Percentiles rank a stretch among this genome's conserved stretches.
Conservation (phyloP, 345 rosid species). For the Dipteronia sinensis region DNA sequence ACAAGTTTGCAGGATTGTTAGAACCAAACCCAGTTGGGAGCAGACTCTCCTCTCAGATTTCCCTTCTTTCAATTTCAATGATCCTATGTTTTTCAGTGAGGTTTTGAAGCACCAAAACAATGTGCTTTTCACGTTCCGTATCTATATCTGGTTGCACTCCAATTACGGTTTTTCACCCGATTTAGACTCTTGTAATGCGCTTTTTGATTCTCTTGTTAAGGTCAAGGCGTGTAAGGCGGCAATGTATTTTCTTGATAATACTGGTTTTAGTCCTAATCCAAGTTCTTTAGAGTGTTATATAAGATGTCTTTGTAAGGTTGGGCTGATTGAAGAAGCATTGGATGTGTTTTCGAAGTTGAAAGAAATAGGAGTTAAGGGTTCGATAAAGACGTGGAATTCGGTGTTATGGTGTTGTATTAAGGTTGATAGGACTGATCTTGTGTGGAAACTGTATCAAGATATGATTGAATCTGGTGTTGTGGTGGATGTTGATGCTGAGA, state of each 20-base stretch:
- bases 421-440: conserved; percentile 43
- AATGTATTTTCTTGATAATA: conserved; percentile 37
- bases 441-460: conserved; percentile 49
- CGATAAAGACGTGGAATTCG: conserved; percentile 50
- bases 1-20: conserved; percentile 47
- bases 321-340: conserved; percentile 52
- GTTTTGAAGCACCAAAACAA: conserved; percentile 53
- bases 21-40: conserved; percentile 56
- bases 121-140: conserved; percentile 48
- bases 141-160: conserved; percentile 54
- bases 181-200: conserved; percentile 41
- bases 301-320: conserved; percentile 51
- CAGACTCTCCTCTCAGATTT: conserved; percentile 51
- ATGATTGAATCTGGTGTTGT: conserved; percentile 40
- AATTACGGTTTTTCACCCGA: conserved; percentile 40
- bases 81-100: conserved; percentile 51
- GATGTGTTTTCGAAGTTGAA: conserved; percentile 36
- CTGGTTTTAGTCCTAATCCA: conserved; percentile 42
- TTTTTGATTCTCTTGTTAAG: conserved; percentile 65
- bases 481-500: conserved; percentile 36
- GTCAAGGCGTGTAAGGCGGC: conserved; percentile 54
- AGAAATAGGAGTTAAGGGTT: conserved; percentile 30
- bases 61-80: conserved; percentile 54
- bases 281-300: conserved; percentile 47
- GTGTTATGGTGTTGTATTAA: conserved; percentile 47